Conservation (phyloP, 108 stramenopile genomes). For the Cyclotella sp. region DNA sequence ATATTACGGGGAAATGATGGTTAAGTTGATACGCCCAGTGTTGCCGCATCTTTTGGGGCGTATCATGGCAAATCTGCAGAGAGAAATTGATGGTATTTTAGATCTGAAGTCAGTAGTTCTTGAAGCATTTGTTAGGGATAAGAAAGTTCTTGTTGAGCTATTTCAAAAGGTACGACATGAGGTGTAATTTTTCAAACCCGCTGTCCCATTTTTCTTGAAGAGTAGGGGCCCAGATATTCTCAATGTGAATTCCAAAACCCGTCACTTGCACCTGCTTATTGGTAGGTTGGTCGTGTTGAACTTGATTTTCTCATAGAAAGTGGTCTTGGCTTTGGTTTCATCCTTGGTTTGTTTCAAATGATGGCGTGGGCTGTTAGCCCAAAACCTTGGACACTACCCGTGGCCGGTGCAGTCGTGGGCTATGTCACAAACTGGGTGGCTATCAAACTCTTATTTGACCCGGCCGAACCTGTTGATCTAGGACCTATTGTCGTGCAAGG, state of each 20-base stretch:
- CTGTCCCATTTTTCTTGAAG: background rate
- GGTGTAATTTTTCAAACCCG: background rate
- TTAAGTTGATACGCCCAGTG: conserved; percentile 49
- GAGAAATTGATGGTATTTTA: conserved; percentile 70
- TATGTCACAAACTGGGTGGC: conserved; percentile 95
- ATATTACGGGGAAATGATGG: conserved; percentile 28
- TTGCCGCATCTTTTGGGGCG: conserved; percentile 61
- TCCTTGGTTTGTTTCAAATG: conserved; percentile 94
- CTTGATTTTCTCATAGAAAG: conserved; percentile 87
- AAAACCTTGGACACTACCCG: conserved; percentile 65
- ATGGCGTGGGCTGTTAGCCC: conserved; percentile 81
- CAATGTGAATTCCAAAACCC: background rate
- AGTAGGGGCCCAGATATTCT: background rate
- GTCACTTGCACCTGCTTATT: conserved; percentile 6
- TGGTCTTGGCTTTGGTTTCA: conserved; percentile 94
- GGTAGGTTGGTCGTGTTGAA: conserved; percentile 76
- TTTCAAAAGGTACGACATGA: conserved; percentile 78
- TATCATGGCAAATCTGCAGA: conserved; percentile 56
- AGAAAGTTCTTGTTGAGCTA: conserved; percentile 78
- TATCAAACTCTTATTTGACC: conserved; percentile 92
- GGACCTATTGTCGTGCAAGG: conserved; percentile 85
- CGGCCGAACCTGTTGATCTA: conserved; percentile 79
- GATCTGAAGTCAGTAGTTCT: conserved; percentile 71
- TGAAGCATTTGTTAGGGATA: conserved; percentile 77
- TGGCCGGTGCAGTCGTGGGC: conserved; percentile 87